Evolutionary conservation across 768 basidiomycete species (phyloP), one percentile per base, ranked within the genome.

Genomic region (Naganishia vishniacii): DNA sequence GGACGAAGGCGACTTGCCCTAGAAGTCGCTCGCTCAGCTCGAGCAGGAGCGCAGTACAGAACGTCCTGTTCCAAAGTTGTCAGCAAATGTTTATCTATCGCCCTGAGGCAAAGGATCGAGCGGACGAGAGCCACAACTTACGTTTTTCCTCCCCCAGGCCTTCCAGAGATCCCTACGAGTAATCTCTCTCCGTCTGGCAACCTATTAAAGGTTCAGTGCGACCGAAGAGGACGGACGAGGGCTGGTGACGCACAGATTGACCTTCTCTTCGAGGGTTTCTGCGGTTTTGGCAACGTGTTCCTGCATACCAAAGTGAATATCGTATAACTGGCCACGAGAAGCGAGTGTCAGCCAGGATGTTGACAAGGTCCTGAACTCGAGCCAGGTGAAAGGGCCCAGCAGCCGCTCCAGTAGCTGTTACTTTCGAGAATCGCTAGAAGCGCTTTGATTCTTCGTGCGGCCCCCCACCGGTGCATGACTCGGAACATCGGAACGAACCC

Each of bases 1-100:
- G 84, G 11, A 95, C 83, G 45, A 90, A 67, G 73, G 67, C 41
- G 64, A 16, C 51, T 58, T 26, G 25, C 26, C 58, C 32, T 9
- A 25, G 29, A 16, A 23, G 23, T 11, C 29, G 28, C 15, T 18
- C 44, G 41, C 61, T 51, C 16, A 59, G 18, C 31, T 59, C 34
- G 9, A 23, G 46, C 26, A 46, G 34, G 12, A 65, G 34, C 12
- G 58, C 58, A 6, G 44, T 34, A 18, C 45, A 59, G 25, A 65
- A 65, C 26, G 53, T 56, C 20, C 53, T 56, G 31, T 13, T n/a
- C 4, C 3, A 31, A 15, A 32, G 20, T 6, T 15, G 28, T 32
- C 9, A 31, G 15, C 16, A 51, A 11, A 31, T 25, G n/a, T n/a
- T n/a, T n/a, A n/a, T n/a, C n/a, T n/a, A n/a, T n/a, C n/a, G n/a